Conservation (phyloP, 768 basidiomycete genomes). For the Phaffia tasmanica region DNA sequence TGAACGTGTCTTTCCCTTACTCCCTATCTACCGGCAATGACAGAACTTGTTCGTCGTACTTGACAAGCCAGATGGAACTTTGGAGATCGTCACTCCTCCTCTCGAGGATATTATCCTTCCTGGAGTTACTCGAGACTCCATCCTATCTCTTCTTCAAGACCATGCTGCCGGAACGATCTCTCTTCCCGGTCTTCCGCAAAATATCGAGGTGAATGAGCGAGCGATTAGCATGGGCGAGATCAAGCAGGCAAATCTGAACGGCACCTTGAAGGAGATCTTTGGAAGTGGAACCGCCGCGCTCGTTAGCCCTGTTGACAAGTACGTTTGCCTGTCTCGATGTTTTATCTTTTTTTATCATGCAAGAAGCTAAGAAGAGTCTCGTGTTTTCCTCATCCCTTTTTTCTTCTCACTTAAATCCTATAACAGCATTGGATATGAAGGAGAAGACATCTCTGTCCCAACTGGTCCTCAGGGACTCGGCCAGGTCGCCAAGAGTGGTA, state of each 20-base stretch:
- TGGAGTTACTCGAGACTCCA: constrained; percentile 26
- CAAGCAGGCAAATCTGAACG: constrained; percentile 42
- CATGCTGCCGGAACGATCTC: constrained; percentile 13
- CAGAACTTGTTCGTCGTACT: constrained; percentile 60
- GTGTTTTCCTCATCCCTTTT: neutral
- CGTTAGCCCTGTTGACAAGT: constrained; percentile 24
- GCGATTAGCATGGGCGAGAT: constrained; percentile 67
- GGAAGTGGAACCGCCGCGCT: constrained; percentile 38
- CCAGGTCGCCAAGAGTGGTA: constrained; percentile 60
- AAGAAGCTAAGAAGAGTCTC: neutral
- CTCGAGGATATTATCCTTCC: constrained; percentile 75
- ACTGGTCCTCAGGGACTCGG: constrained; percentile 67
- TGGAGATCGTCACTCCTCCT: constrained; percentile 77
- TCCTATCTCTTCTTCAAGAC: constrained; percentile 23
- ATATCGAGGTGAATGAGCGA: constrained; percentile 55
- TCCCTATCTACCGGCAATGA: neutral
- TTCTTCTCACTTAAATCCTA: neutral
- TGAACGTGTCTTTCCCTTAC: neutral
- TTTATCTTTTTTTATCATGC: too few species aligned
- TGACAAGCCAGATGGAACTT: constrained; percentile 43
- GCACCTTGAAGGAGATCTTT: constrained; percentile 47
- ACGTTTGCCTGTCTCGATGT: neutral
- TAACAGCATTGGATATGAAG: constrained; percentile 49
- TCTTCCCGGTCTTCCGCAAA: constrained; percentile 48
- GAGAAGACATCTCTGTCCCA: constrained; percentile 50